Evolutionary conservation across 2,329 filamentous ascomycete genomes (phyloP).

Genomic region (Fusarium hainanense): DNA sequence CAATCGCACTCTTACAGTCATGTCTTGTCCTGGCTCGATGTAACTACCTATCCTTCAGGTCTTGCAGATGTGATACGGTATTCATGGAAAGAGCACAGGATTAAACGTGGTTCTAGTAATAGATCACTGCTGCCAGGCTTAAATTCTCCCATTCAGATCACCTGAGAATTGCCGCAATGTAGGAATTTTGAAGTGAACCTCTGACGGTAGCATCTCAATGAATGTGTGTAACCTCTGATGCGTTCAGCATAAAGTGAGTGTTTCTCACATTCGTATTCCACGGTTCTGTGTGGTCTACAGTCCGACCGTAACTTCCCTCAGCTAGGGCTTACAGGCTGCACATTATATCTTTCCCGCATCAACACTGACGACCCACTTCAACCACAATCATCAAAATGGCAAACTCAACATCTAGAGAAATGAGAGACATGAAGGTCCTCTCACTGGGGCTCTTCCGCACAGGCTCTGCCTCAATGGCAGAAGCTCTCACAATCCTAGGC

Average conservation of each 20-base stretch:
- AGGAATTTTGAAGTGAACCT: not conserved
- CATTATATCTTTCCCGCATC: too few species aligned
- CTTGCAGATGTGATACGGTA: too few species aligned
- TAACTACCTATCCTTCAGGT: not conserved
- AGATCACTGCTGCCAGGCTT: not conserved
- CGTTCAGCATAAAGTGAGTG: not conserved
- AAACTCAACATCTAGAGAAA: not conserved
- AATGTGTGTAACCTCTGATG: not conserved
- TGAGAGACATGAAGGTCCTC: conserved; percentile 47
- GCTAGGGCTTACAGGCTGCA: not conserved
- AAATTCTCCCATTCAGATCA: too few species aligned
- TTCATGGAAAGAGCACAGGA: too few species aligned
- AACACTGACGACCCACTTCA: too few species aligned
- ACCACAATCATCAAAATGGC: not conserved
- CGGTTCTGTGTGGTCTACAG: not conserved
- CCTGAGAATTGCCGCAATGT: too few species aligned
- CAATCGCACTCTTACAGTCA: not conserved
- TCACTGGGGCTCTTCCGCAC: conserved; percentile 49
- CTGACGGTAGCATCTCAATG: too few species aligned
- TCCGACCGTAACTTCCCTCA: not conserved
- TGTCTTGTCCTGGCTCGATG: not conserved
- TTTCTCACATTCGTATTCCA: not conserved
- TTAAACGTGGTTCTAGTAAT: too few species aligned
- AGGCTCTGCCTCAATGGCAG: conserved; percentile 50
- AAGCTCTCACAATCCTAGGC: conserved; percentile 49